Conservation (phyloP, 1,284 basidiomycete species). For the Trichosporon coremiiforme region DNA sequence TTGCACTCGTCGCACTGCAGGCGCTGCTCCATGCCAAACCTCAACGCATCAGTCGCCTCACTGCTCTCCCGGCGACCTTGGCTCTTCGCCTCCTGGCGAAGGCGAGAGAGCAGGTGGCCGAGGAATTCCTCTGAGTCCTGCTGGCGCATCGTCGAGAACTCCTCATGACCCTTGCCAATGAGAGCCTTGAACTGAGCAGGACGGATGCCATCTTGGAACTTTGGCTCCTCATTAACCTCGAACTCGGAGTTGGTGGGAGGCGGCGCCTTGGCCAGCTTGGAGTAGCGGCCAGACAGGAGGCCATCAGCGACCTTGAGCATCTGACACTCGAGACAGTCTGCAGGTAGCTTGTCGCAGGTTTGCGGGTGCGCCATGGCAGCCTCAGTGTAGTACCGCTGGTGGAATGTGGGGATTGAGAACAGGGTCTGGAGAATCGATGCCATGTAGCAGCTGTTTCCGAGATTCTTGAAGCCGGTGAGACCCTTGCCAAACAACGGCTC, state of each 20-base stretch:
- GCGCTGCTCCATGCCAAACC: slow-evolving; percentile 81
- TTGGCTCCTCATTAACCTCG: slow-evolving; percentile 43
- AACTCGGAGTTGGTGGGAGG: slow-evolving; percentile 44
- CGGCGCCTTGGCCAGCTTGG: slow-evolving; percentile 62
- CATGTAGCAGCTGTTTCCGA: slow-evolving; percentile 99
- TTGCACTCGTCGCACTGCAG: slow-evolving; percentile 79
- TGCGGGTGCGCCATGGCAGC: slow-evolving; percentile 64
- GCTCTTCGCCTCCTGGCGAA: slow-evolving; percentile 69
- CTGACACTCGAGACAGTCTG: slow-evolving; percentile 90
- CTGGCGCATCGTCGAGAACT: slow-evolving; percentile 95
- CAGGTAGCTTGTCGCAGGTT: slow-evolving; percentile 73
- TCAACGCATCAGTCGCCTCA: slow-evolving; percentile 75
- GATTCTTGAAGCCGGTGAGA: slow-evolving; percentile 84
- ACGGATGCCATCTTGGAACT: slow-evolving; percentile 82
- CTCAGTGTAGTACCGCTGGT: slow-evolving; percentile 67
- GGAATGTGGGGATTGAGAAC: slow-evolving; percentile 80
- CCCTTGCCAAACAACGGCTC: slow-evolving; percentile 87
- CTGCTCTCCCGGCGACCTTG: slow-evolving; percentile 46
- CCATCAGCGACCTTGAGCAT: slow-evolving; percentile 92
- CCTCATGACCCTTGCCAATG: slow-evolving; percentile 87
- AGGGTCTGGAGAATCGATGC: slow-evolving; percentile 87
- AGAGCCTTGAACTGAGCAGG: slow-evolving; percentile 86
- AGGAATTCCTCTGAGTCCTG: slow-evolving; percentile 98
- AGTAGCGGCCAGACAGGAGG: slow-evolving; percentile 87
- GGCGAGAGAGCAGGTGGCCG: slow-evolving; percentile 70